Conservation (phyloP, 2,329 filamentous ascomycete species). For the Helminthosporium solani region DNA sequence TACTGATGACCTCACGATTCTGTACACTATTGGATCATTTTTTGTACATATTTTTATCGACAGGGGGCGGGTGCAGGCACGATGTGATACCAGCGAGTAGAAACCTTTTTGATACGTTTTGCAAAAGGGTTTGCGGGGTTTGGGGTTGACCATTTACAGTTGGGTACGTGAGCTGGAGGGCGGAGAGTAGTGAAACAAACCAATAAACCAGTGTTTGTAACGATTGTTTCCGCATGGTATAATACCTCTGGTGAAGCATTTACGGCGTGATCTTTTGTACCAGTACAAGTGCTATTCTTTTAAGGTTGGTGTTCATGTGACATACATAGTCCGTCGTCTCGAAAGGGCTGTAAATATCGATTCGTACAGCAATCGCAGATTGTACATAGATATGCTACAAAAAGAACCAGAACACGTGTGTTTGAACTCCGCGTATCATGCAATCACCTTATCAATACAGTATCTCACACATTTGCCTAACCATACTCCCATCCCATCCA, state of each 20-base stretch:
- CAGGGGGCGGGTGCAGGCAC: no score
- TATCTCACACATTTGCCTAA: conserved; percentile 2
- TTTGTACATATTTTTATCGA: conserved; percentile 4
- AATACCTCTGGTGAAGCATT: no score
- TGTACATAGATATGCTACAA: conserved; percentile 8
- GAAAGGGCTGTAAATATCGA: not conserved
- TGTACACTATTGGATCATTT: conserved; percentile 10
- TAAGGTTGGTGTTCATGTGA: no score
- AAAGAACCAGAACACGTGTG: conserved; percentile 2
- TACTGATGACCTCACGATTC: conserved; percentile 13
- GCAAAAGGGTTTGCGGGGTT: not conserved
- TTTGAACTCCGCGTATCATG: conserved; percentile 9
- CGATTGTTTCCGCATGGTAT: not conserved
- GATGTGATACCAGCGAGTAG: conserved; percentile 3
- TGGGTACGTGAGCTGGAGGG: not conserved
- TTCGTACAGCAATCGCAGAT: not conserved
- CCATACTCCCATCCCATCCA: not conserved
- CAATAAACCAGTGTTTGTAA: not conserved
- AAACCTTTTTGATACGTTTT: not conserved
- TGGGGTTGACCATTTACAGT: not conserved
- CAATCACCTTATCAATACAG: conserved; percentile 9
- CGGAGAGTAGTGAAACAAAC: conserved; percentile 5
- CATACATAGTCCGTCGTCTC: not conserved
- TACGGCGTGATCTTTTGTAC: no score
- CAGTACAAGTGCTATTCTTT: no score